phyloP scores from a whole-genome alignment of 495 filamentous ascomycete species.

The Margaritispora aquatica region DNA sequence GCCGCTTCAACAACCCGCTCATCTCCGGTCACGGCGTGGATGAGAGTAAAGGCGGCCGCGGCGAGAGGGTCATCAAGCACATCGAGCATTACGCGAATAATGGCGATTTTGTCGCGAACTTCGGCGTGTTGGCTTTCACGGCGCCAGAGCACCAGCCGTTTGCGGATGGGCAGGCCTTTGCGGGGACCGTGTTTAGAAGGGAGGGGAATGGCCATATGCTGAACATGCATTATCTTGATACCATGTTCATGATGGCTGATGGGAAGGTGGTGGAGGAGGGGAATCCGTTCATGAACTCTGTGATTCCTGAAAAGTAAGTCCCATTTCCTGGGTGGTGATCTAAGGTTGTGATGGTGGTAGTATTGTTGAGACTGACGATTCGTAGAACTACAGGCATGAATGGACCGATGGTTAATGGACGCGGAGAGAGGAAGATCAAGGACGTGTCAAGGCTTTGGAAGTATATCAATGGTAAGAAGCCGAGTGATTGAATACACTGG shows the following conservation, averaged over 20 bases:
- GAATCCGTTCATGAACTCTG: conserved; percentile 13
- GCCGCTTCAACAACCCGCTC: conserved; percentile 80
- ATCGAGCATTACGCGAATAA: conserved; percentile 85
- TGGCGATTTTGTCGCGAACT: conserved; percentile 13
- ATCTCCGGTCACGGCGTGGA: conserved; percentile 10
- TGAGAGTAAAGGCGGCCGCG: conserved; percentile 23
- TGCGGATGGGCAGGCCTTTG: conserved; percentile 14
- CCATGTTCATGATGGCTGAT: conserved; percentile 10
- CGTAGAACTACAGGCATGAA: neutral
- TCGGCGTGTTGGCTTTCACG: conserved; percentile 15
- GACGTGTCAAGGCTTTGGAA: conserved; percentile 17
- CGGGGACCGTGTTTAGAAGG: conserved; percentile 7
- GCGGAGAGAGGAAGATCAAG: conserved; percentile 3
- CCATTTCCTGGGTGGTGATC: too few species aligned
- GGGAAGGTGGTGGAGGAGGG: conserved; percentile 14
- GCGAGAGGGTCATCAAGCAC: conserved; percentile 46
- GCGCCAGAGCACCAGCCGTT: conserved; percentile 12
- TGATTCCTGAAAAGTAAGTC: neutral
- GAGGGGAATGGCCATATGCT: conserved; percentile 11
- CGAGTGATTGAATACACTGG: conserved; percentile 3
- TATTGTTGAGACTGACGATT: neutral
- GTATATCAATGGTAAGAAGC: conserved; percentile 14
- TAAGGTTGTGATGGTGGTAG: too few species aligned
- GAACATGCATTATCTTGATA: conserved; percentile 18
- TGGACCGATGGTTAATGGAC: neutral